These are phyloP conservation scores for Nothomitra cinnamomea DNA, from an alignment of 2,329 filamentous ascomycete genomes.

Conservation along the genomic window DNA sequence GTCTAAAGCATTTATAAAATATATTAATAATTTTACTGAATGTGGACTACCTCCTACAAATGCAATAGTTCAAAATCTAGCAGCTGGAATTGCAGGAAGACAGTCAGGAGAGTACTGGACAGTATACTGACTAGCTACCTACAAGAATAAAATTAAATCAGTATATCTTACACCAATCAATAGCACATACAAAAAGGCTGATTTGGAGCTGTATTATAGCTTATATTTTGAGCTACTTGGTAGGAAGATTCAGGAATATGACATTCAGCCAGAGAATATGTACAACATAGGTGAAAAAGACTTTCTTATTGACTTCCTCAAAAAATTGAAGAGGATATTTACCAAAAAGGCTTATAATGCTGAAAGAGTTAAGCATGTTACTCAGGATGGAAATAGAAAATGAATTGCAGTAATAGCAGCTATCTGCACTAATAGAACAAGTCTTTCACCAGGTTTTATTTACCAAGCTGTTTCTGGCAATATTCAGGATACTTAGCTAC, in stretches of 20 bases:
- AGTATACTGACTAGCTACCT: background rate
- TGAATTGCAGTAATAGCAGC: background rate
- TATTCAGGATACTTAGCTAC: background rate
- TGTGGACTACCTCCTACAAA: background rate
- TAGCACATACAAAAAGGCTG: background rate
- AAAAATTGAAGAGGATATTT: background rate
- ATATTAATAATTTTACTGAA: background rate
- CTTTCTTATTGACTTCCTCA: background rate
- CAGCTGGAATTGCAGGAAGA: background rate
- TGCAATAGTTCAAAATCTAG: background rate
- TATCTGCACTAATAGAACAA: background rate
- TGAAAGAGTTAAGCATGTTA: background rate
- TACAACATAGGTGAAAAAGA: background rate
- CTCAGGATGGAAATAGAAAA: background rate
- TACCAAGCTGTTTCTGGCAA: background rate
- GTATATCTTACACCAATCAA: background rate
- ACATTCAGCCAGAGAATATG: background rate
- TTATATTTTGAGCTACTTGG: background rate
- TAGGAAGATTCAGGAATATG: background rate
- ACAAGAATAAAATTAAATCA: background rate
- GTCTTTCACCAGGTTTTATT: background rate
- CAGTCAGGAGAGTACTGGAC: background rate
- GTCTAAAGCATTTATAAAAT: background rate
- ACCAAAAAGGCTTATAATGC: background rate
- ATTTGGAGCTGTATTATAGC: background rate